Percentiles rank a stretch among this genome's conserved stretches.
phyloP scores from a whole-genome alignment of 306 rosid species.

The Hippophae tibetana region DNA sequence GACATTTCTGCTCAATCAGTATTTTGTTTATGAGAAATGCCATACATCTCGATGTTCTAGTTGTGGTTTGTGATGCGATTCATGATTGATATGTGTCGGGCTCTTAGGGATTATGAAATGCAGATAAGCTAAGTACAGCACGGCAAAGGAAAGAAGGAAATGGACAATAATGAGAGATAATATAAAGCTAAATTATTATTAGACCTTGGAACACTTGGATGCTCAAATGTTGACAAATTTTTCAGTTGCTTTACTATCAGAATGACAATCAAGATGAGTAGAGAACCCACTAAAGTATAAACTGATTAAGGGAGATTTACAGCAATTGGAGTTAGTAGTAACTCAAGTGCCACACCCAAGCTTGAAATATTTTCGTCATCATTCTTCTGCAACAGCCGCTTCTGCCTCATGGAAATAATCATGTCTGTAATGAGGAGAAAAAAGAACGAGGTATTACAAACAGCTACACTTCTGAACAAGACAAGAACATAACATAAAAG shows the following conservation, averaged over 20 bases:
- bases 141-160: background rate
- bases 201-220: background rate
- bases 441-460: too few relatives aligned
- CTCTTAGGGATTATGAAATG: too few relatives aligned
- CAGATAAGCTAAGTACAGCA: too few relatives aligned
- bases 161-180: background rate
- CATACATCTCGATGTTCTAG: too few relatives aligned
- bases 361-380: constrained; percentile 40
- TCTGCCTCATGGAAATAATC: constrained; percentile 57
- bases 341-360: constrained; percentile 5
- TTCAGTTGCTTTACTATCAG: constrained; percentile 1
- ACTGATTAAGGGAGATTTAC: background rate
- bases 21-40: too few relatives aligned
- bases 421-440: constrained; percentile 40
- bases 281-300: background rate
- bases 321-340: constrained; percentile 7
- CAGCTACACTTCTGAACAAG: too few relatives aligned
- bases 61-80: too few relatives aligned
- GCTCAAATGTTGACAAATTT: background rate
- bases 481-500: too few relatives aligned
- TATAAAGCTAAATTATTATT: background rate
- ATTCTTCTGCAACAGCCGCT: constrained; percentile 48
- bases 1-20: too few relatives aligned
- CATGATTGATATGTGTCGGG: too few relatives aligned
- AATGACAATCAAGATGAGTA: constrained; percentile 1